Percentiles rank a stretch among this genome's conserved stretches.
These are phyloP conservation scores for Seiridium unicorne DNA, from an alignment of 2,329 filamentous ascomycete genomes.

Conservation along the genomic window DNA sequence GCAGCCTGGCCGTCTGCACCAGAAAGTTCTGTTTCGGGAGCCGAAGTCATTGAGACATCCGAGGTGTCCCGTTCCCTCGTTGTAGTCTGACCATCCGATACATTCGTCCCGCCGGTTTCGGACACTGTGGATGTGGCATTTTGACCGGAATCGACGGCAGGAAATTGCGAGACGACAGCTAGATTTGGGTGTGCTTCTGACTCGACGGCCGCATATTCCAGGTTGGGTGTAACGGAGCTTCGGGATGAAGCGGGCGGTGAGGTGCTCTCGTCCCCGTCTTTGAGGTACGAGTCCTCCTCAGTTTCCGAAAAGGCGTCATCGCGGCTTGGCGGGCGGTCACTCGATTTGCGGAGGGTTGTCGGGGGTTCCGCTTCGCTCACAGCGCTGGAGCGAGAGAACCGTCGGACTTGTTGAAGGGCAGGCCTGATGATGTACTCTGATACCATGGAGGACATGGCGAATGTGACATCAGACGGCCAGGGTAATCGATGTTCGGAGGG, in stretches of 20 bases:
- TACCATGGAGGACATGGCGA: constrained; percentile 59
- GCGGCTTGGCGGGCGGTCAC: constrained; percentile 15
- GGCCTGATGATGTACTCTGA: constrained; percentile 66
- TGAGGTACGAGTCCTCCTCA: constrained; percentile 24
- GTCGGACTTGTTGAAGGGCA: constrained; percentile 63
- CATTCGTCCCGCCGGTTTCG: not conserved
- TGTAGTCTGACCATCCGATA: not conserved
- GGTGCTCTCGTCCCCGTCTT: constrained; percentile 20
- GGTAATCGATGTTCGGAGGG: not conserved
- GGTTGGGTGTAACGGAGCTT: constrained; percentile 20
- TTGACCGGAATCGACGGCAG: not conserved
- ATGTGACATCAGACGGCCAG: constrained; percentile 7
- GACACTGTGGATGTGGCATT: not conserved
- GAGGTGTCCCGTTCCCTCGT: constrained; percentile 1
- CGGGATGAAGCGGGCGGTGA: constrained; percentile 23
- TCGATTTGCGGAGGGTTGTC: constrained; percentile 27
- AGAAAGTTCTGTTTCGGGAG: not conserved
- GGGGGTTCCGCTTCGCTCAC: constrained; percentile 28
- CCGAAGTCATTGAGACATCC: not conserved
- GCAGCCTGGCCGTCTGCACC: not conserved
- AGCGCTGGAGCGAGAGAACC: constrained; percentile 48
- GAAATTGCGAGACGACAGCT: not conserved
- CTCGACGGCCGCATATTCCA: constrained; percentile 1
- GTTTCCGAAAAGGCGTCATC: constrained; percentile 28
- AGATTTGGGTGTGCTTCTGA: not conserved